phyloP scores from a whole-genome alignment of 2,329 filamentous ascomycete species.

The Spiromastix sp. region DNA sequence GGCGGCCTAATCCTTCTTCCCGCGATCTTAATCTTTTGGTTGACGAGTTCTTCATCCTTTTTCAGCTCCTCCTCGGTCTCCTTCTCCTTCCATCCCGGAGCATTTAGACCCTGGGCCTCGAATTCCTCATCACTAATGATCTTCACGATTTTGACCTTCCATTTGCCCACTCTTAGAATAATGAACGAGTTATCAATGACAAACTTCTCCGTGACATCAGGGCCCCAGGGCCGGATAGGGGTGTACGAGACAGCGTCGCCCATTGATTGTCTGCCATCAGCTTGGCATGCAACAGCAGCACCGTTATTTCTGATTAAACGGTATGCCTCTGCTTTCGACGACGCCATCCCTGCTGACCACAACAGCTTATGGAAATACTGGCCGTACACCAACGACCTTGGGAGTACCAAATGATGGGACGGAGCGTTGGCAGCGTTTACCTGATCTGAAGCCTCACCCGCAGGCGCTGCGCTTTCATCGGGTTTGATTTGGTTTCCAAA shows the following conservation, averaged over 20 bases:
- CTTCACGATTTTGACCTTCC: constrained; percentile 47
- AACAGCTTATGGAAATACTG: constrained; percentile 41
- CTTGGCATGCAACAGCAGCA: constrained; percentile 38
- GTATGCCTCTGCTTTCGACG: constrained; percentile 42
- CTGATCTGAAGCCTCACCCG: not conserved
- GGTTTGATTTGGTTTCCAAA: constrained; percentile 18
- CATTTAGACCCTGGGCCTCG: constrained; percentile 33
- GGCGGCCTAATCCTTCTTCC: constrained; percentile 7
- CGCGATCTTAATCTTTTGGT: constrained; percentile 4
- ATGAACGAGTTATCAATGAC: constrained; percentile 42
- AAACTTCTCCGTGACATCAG: constrained; percentile 36
- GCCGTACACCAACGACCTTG: constrained; percentile 38
- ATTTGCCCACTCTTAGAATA: constrained; percentile 50
- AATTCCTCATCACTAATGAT: constrained; percentile 47
- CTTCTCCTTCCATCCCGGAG: constrained; percentile 41
- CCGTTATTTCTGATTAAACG: constrained; percentile 40
- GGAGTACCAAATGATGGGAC: constrained; percentile 16
- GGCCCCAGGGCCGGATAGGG: constrained; percentile 35
- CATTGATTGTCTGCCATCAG: constrained; percentile 32
- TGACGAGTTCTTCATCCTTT: constrained; percentile 10
- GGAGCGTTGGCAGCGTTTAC: constrained; percentile 1
- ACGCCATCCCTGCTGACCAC: constrained; percentile 41
- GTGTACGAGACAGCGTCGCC: constrained; percentile 39
- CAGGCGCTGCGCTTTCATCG: not conserved
- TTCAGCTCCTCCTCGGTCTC: constrained; percentile 9